phyloP scores from a whole-genome alignment of 2,329 filamentous ascomycete species.

The Helotiales sp. region DNA sequence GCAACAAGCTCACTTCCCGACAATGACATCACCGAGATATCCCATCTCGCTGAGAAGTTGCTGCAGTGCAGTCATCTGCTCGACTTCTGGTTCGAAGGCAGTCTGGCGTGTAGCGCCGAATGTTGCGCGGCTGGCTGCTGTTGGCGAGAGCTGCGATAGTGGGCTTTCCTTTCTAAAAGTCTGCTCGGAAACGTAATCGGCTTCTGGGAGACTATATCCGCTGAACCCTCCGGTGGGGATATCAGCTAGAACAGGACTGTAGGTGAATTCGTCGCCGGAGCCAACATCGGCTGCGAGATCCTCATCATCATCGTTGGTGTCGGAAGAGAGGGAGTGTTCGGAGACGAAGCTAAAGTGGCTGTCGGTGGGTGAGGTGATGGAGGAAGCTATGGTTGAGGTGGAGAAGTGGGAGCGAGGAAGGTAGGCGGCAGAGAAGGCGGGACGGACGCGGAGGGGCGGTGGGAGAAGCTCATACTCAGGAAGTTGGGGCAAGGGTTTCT shows the following conservation, averaged over 20 bases:
- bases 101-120: conserved; percentile 38
- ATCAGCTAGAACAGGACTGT: conserved; percentile 17
- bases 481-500: conserved; percentile 40
- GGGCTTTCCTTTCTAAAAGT: conserved; percentile 20
- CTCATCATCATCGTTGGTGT: conserved; percentile 35
- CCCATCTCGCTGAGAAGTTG: conserved; percentile 56
- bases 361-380: conserved; percentile 35
- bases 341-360: conserved; percentile 37
- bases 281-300: conserved; percentile 31
- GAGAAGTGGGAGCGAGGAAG: conserved; percentile 42
- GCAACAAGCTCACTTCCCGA: conserved; percentile 25
- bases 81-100: conserved; percentile 21
- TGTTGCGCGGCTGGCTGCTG: conserved; percentile 30
- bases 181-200: conserved; percentile 19
- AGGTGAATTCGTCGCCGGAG: conserved; percentile 37
- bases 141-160: conserved; percentile 5
- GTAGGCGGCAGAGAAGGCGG: conserved; percentile 26
- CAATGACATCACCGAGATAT: conserved; percentile 54
- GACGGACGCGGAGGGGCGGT: conserved; percentile 30
- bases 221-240: conserved; percentile 16
- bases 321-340: conserved; percentile 24
- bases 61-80: conserved; percentile 47
- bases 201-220: conserved; percentile 18
- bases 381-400: conserved; percentile 38
- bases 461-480: conserved; percentile 31